Percentiles rank a stretch among this genome's conserved stretches.
Conservation (phyloP, 805 yeast genomes). For the Saccharomycopsis schoenii region DNA sequence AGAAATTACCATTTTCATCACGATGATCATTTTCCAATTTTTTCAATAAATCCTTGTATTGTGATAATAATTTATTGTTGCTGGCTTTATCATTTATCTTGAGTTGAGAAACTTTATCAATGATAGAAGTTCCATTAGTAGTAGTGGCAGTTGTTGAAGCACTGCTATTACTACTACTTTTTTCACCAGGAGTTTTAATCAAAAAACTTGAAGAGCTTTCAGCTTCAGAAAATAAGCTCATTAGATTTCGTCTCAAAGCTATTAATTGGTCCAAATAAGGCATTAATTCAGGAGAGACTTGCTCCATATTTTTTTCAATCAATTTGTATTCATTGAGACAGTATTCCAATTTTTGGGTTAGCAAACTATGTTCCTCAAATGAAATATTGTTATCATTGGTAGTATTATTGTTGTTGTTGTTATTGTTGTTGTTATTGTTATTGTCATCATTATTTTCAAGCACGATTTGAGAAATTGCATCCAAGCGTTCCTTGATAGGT, state of each 20-base stretch:
- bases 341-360: slow-evolving; percentile 55
- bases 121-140: slow-evolving; percentile 13
- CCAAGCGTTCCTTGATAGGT: slow-evolving; percentile 66
- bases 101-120: background rate
- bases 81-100: background rate
- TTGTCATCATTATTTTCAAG: slow-evolving; percentile 20
- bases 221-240: slow-evolving; percentile 37
- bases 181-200: background rate
- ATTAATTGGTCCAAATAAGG: slow-evolving; percentile 51
- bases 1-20: slow-evolving; percentile 48
- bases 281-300: slow-evolving; percentile 41
- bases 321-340: slow-evolving; percentile 49
- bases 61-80: slow-evolving; percentile 21
- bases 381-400: slow-evolving; percentile 18
- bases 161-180: slow-evolving; percentile 5
- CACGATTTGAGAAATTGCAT: slow-evolving; percentile 59
- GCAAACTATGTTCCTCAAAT: slow-evolving; percentile 27
- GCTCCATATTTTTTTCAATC: slow-evolving; percentile 47
- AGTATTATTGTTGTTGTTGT: slow-evolving; percentile 23
- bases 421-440: slow-evolving; percentile 12
- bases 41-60: slow-evolving; percentile 30
- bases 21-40: slow-evolving; percentile 36
- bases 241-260: slow-evolving; percentile 49
- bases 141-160: slow-evolving; percentile 25
- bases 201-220: slow-evolving; percentile 4